Evolutionary conservation across 345 rosid genomes (phyloP).

Genomic region (Lenwebbia sp.): DNA sequence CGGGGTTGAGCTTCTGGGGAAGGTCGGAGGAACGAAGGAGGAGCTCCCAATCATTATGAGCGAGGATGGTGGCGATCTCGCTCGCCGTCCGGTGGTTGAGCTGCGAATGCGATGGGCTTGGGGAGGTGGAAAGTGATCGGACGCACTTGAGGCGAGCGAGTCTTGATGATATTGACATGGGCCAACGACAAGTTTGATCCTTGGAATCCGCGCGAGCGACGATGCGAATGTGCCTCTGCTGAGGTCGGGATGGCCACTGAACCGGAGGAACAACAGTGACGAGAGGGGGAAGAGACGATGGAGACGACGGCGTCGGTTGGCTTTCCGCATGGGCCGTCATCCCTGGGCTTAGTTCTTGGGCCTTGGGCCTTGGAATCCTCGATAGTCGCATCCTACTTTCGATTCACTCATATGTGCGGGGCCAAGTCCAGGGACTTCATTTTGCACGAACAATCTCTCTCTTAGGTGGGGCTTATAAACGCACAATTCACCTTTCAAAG

Average conservation of each 20-base stretch:
- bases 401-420: neutral
- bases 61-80: slow-evolving; percentile 37
- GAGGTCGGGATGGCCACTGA: neutral
- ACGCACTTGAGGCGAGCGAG: neutral
- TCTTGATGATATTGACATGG: neutral
- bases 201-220: neutral
- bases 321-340: neutral
- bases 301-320: neutral
- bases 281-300: neutral
- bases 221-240: neutral
- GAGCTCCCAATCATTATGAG: slow-evolving; percentile 33
- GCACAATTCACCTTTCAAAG: too few relatives aligned
- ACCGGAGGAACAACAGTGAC: neutral
- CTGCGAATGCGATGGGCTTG: neutral
- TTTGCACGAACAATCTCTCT: neutral
- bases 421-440: neutral
- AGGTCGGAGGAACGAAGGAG: slow-evolving; percentile 29
- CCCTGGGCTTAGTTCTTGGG: neutral
- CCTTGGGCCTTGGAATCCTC: neutral
- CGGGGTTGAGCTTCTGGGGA: slow-evolving; percentile 34
- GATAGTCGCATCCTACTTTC: neutral
- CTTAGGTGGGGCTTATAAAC: too few relatives aligned
- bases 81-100: slow-evolving; percentile 6
- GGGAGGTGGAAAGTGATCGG: neutral
- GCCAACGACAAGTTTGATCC: neutral